phyloP scores from a whole-genome alignment of 1,284 basidiomycete species.

The Rhodotorula sp. region DNA sequence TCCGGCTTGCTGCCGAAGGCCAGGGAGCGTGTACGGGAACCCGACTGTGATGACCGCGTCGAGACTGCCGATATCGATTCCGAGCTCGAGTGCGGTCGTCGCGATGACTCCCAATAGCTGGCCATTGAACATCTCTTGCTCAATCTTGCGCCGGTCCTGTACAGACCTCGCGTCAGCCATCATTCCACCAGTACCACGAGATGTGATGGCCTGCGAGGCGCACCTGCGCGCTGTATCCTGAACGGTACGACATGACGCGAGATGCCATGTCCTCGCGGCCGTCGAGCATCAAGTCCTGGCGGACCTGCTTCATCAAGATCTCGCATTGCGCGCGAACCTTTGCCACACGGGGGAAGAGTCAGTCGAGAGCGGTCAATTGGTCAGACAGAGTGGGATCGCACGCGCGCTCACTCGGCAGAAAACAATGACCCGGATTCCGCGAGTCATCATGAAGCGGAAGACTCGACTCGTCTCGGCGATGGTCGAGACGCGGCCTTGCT shows the following conservation, averaged over 20 bases:
- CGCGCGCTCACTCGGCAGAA: conserved; percentile 74
- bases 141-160: conserved; percentile 78
- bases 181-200: neutral
- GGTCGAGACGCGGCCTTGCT: conserved; percentile 62
- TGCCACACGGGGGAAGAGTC: neutral
- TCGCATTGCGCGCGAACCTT: conserved; percentile 80
- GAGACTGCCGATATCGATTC: conserved; percentile 83
- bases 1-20: conserved; percentile 76
- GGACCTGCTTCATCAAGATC: conserved; percentile 74
- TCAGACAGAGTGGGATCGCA: too few relatives aligned
- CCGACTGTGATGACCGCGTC: conserved; percentile 89
- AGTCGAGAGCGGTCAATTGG: neutral
- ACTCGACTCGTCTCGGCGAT: conserved; percentile 70
- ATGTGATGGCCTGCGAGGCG: neutral
- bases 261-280: conserved; percentile 73
- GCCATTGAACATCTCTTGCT: conserved; percentile 81
- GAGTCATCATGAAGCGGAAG: conserved; percentile 78
- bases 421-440: conserved; percentile 76
- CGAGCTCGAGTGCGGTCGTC: conserved; percentile 85
- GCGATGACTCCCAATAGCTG: conserved; percentile 79
- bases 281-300: conserved; percentile 69
- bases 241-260: conserved; percentile 78
- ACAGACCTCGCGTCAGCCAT: neutral
- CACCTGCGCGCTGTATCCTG: conserved; percentile 66
- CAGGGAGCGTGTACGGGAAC: conserved; percentile 62